Evolutionary conservation across 2,329 filamentous ascomycete species (phyloP).

Genomic region (Xylaria sp.): DNA sequence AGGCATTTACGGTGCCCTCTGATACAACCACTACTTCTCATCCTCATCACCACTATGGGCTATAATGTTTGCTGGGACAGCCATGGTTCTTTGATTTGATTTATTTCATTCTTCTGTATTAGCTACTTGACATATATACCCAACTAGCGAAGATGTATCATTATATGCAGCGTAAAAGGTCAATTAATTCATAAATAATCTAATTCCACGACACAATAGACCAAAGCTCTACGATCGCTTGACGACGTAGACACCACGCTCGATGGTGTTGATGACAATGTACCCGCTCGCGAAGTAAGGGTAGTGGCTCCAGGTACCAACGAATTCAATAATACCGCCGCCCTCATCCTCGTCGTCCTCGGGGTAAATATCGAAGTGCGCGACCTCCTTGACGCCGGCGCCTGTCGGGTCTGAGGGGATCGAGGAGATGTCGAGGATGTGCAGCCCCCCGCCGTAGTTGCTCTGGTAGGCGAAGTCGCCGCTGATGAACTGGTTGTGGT

Average conservation of each 20-base stretch:
- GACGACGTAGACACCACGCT: constrained; percentile 52
- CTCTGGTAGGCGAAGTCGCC: constrained; percentile 49
- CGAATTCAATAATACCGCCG: constrained; percentile 43
- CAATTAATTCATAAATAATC: too few species aligned
- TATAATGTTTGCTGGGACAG: not conserved
- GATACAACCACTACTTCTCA: not conserved
- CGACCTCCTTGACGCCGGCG: constrained; percentile 44
- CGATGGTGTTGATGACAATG: constrained; percentile 54
- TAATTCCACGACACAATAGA: not conserved
- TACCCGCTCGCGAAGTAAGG: constrained; percentile 51
- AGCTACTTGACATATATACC: constrained; percentile 20
- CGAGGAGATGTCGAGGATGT: constrained; percentile 43
- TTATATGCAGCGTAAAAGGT: constrained; percentile 11
- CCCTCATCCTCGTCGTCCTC: constrained; percentile 49
- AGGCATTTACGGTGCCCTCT: not conserved
- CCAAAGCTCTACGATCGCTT: constrained; percentile 41
- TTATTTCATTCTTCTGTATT: constrained; percentile 10
- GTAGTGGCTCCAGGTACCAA: constrained; percentile 51
- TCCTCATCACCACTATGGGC: not conserved
- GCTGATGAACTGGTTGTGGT: constrained; percentile 51
- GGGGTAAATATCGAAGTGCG: constrained; percentile 53
- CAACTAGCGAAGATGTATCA: constrained; percentile 8
- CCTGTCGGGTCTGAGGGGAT: constrained; percentile 41
- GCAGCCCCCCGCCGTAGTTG: constrained; percentile 51
- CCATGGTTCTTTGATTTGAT: not conserved